Percentiles rank a stretch among this genome's conserved stretches.
These are phyloP conservation scores for Fusarium phyllophilum DNA, from an alignment of 2,329 filamentous ascomycete species.

Conservation along the genomic window DNA sequence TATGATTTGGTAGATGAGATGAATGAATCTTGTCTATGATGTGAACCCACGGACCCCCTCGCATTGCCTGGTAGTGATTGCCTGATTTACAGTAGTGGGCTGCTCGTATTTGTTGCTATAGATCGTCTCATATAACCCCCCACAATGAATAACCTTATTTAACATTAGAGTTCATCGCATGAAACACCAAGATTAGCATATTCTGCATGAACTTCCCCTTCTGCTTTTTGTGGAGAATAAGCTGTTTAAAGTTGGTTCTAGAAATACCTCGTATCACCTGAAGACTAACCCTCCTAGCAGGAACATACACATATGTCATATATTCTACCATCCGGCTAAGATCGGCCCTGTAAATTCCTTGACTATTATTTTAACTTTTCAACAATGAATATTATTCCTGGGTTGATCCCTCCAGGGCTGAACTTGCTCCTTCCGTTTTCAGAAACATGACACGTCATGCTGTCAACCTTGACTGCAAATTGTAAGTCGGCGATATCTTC, in stretches of 20 bases:
- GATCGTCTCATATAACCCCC: neutral
- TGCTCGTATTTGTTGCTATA: neutral
- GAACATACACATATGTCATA: neutral
- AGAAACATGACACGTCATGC: neutral
- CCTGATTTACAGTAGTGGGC: too few species aligned
- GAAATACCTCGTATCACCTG: neutral
- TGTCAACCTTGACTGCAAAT: too few species aligned
- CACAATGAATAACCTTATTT: neutral
- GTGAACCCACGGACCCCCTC: neutral
- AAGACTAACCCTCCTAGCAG: neutral
- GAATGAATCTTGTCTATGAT: neutral
- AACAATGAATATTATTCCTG: too few species aligned
- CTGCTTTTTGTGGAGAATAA: neutral
- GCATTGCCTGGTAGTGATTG: neutral
- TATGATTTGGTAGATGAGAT: neutral
- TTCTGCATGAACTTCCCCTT: neutral
- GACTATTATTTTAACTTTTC: accelerated
- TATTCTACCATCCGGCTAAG: too few species aligned
- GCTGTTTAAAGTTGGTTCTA: neutral
- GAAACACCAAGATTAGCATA: neutral
- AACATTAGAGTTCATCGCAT: neutral
- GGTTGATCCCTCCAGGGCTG: neutral
- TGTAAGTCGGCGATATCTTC: too few species aligned
- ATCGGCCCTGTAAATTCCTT: neutral
- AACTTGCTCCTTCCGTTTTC: neutral